Base-by-base conservation (phyloP, 306 rosid genomes). In the Psophocarpus tetragonolobus region DNA sequence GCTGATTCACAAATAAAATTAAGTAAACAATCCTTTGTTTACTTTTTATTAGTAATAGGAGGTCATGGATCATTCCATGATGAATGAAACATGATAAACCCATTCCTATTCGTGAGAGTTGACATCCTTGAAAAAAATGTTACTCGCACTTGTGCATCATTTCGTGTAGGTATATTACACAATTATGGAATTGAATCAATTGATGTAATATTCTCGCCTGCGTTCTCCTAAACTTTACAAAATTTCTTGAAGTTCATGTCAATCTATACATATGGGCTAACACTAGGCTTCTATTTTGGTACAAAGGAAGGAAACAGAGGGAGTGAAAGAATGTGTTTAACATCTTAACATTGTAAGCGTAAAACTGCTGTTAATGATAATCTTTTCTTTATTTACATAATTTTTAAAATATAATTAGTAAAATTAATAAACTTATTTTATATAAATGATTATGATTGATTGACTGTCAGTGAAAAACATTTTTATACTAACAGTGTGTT, bases 11-110 rank as follows among this genome's bases (percentile, higher is more conserved):
- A 35, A 47, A 68, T 58, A 68, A 68, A 74, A 45, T 81, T 44
- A 66, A 63, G 76, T 75, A 75, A 74, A 47, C 76, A 48, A 39
- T 23, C 60, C 18, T 82, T 61, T 79, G 60, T 64, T 20, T 61
- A 42, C 76, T 36, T 36, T 3, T 12, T 8, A 18, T 38, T 39
- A 18, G 47, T 35, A 33, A 12, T 36, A 65, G 51, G 32, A 67
- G 53, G 36, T 41, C 32, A 39, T 66, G 33, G 51, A 39, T 39
- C 33, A 11, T 10, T 66, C 12, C 30, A 4, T 5, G 53, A 38
- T 33, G 36, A 57, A 26, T 35, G 71, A 65, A 65, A 21, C 33
- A 39, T 38, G 53, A 7, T 20, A 23, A 20, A 21, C 72, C 5
- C 6, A 20, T 66, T 36, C 71, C 72, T 66, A 7, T 21, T 41